These are phyloP conservation scores for Trametes maxima DNA, from an alignment of 768 basidiomycete species.

Conservation along the genomic window DNA sequence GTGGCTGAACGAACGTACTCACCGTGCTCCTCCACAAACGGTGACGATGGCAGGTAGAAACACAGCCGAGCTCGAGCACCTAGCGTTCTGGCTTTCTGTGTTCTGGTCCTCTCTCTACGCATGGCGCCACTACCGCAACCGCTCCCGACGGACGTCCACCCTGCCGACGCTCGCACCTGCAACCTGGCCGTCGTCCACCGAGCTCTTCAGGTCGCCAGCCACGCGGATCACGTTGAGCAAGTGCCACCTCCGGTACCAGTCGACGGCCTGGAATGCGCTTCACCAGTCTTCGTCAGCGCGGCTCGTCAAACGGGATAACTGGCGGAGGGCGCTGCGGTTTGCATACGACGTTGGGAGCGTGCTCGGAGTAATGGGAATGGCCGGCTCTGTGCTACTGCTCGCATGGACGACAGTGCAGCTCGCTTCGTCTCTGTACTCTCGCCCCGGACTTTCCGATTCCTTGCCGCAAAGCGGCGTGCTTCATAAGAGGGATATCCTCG, in stretches of 20 bases:
- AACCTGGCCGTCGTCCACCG: constrained; percentile 12
- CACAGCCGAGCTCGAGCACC: not conserved
- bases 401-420: constrained; percentile 34
- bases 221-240: constrained; percentile 24
- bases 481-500: not conserved
- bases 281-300: constrained; percentile 47
- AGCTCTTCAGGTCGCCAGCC: constrained; percentile 5
- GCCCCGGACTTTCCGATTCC: not conserved
- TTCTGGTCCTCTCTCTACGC: constrained; percentile 14
- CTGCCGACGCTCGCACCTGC: constrained; percentile 8
- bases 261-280: constrained; percentile 48
- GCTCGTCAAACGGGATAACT: constrained; percentile 38
- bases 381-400: constrained; percentile 43
- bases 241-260: constrained; percentile 44
- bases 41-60: not conserved
- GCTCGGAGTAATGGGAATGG: constrained; percentile 51
- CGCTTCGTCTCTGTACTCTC: not conserved
- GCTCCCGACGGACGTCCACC: not conserved
- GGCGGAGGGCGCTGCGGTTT: constrained; percentile 30
- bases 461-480: not conserved
- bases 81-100: constrained; percentile 10
- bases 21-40: not conserved
- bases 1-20: not conserved
- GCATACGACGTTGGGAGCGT: constrained; percentile 54
- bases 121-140: constrained; percentile 2